Conservation (phyloP, 441 rosid genomes). For the Kokia cookei region DNA sequence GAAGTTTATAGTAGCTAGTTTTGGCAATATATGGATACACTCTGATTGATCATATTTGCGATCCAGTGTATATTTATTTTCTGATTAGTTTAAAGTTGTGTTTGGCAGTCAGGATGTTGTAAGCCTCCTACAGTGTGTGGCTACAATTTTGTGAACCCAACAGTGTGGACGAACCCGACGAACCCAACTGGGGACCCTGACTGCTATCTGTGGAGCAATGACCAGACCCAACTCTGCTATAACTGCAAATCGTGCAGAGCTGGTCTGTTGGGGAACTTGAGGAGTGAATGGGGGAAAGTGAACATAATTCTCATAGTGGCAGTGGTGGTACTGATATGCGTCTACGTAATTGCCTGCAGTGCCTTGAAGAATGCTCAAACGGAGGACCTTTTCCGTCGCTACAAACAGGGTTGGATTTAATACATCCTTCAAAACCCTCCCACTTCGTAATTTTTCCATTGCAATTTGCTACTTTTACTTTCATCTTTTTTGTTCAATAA, state of each 20-base stretch:
- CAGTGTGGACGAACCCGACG: slow-evolving; percentile 47
- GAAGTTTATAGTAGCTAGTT: neutral
- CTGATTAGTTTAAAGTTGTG: neutral
- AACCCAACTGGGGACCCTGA: slow-evolving; percentile 53
- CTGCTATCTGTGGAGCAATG: slow-evolving; percentile 61
- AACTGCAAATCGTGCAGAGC: slow-evolving; percentile 58
- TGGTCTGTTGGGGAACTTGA: slow-evolving; percentile 51
- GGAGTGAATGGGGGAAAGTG: slow-evolving; percentile 65
- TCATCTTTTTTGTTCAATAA: neutral
- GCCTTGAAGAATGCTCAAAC: slow-evolving; percentile 89
- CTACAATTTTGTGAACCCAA: slow-evolving; percentile 50
- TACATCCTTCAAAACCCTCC: neutral
- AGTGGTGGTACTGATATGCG: slow-evolving; percentile 71
- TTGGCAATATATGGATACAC: neutral
- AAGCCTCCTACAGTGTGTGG: slow-evolving; percentile 64
- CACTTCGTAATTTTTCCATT: neutral
- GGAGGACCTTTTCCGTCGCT: slow-evolving; percentile 63
- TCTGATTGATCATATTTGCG: neutral
- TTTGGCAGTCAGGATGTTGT: slow-evolving; percentile 62
- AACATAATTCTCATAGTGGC: slow-evolving; percentile 72
- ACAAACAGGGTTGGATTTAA: slow-evolving; percentile 61
- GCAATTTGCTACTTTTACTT: neutral
- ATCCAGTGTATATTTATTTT: neutral
- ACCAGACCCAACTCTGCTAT: slow-evolving; percentile 60
- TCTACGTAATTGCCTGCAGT: slow-evolving; percentile 76